Base-by-base conservation (phyloP, 805 yeast species). In the Candida taoyuanica region DNA sequence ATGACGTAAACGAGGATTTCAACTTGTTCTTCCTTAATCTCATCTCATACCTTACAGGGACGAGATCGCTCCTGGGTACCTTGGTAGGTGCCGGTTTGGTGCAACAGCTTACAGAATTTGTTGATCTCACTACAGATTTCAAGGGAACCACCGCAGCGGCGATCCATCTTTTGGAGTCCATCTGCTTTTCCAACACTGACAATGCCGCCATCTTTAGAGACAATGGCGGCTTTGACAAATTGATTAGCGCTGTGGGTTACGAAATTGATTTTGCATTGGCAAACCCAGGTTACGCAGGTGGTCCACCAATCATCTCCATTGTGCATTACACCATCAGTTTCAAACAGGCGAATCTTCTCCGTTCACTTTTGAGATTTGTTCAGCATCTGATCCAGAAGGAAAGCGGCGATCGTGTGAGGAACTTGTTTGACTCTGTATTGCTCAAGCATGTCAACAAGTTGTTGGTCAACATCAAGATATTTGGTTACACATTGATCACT, bases 391-490 rank as follows among this genome's bases (percentile, higher is more conserved):
- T 89, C 29, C 76, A 75, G 39, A 70, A 79, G n/a, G 87, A 85
- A 36, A 74, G 82, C 5, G 93, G 94, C 29, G 96, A 88, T 55
- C 70, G 93, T 42, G 74, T 87, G 52, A 74, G 96, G 57, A 86
- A 86, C 46, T 60, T 91, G 28, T 85, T 86, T 52, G 98, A 91
- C 52, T 85, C 96, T 0, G 79, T 88, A 0, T 63, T 91, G n/a
- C 60, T 89, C 14, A 53, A 61, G 20, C 71, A 83, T 20, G 62
- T 87, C 46, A 80, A 76, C 44, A 68, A 64, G 39, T 72, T 89
- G 2, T 50, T 89, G 14, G 51, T 56, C 12, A 66, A 85, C 49
- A 76, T 83, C 1, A 46, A 59, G 0, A 59, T 74, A 0, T 85
- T 87, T 64, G 96, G 96, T 0, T 74, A 78, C 28, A 70, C 76